phyloP scores from a whole-genome alignment of 2,329 filamentous ascomycete species.

The Fusarium sp. region DNA sequence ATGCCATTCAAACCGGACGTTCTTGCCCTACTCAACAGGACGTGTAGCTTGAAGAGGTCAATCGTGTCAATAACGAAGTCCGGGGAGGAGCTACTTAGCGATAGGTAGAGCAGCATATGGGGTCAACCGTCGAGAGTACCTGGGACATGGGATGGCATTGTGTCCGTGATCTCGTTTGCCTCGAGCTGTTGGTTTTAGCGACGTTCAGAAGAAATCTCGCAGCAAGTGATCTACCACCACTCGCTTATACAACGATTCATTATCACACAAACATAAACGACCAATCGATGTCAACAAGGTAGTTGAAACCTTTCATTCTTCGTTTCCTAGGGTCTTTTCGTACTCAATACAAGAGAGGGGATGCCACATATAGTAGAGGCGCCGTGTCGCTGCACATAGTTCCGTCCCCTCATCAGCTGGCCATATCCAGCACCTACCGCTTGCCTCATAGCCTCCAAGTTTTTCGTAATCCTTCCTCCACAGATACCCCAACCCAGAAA shows the following conservation, averaged over 20 bases:
- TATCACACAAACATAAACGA: neutral
- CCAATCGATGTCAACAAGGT: neutral
- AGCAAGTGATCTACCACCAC: neutral
- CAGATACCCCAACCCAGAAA: slow-evolving; percentile 40
- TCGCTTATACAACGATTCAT: neutral
- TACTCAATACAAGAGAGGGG: slow-evolving; percentile 56
- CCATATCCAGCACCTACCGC: slow-evolving; percentile 17
- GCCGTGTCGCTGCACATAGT: slow-evolving; percentile 45
- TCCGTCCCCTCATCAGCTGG: slow-evolving; percentile 27
- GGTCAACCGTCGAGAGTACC: too few relatives aligned
- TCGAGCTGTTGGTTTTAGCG: neutral
- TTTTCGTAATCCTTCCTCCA: slow-evolving; percentile 20
- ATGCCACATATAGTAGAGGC: slow-evolving; percentile 52
- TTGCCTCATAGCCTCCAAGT: slow-evolving; percentile 21
- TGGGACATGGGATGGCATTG: neutral
- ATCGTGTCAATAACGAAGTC: neutral
- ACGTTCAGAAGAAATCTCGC: neutral
- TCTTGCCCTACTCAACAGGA: neutral
- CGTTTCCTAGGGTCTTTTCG: slow-evolving; percentile 35
- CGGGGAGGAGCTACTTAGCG: neutral
- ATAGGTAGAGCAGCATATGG: neutral
- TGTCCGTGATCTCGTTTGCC: neutral
- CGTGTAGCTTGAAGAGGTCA: neutral
- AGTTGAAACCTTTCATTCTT: slow-evolving; percentile 25
- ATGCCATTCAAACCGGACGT: too few relatives aligned